A percentile compares a stretch with the other conserved stretches of the same genome.
Evolutionary conservation across 2,329 filamentous ascomycete species (phyloP).

Genomic region (Sarocladium kiliense): DNA sequence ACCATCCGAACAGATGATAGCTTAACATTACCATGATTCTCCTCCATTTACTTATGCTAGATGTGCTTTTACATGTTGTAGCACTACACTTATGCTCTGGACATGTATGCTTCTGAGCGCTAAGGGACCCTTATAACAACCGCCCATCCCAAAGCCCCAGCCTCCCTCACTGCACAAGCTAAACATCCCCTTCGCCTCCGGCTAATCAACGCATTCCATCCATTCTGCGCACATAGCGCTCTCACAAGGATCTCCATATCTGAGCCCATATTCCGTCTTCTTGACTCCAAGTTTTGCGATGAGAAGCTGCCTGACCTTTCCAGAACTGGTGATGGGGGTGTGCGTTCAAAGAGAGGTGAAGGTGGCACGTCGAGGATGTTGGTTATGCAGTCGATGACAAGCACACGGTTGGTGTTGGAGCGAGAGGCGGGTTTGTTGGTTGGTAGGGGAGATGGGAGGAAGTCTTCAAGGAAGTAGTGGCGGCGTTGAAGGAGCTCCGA

Average conservation of each 20-base stretch:
- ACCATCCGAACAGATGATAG: no score
- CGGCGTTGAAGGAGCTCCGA: conserved; percentile 48
- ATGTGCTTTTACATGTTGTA: no score
- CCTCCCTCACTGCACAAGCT: conserved; percentile 70
- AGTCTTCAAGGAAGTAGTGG: conserved; percentile 39
- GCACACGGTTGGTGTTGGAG: conserved; percentile 32
- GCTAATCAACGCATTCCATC: conserved; percentile 69
- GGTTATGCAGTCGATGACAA: conserved; percentile 61
- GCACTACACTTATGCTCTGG: no score
- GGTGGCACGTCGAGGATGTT: conserved; percentile 38
- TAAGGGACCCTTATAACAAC: conserved; percentile 53
- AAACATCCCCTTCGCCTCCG: conserved; percentile 63
- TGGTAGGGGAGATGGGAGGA: conserved; percentile 31
- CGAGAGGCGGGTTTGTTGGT: conserved; percentile 2
- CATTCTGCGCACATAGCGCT: conserved; percentile 68
- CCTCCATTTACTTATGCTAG: no score
- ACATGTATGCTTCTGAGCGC: no score
- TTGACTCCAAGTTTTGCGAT: conserved; percentile 49
- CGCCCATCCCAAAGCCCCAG: conserved; percentile 63
- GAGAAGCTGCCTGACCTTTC: conserved; percentile 33
- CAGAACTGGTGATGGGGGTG: conserved; percentile 21
- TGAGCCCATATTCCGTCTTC: conserved; percentile 54
- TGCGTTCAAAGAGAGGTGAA: conserved; percentile 40
- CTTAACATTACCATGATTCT: no score
- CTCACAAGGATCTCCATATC: conserved; percentile 67